Base-by-base conservation (phyloP, 2,329 filamentous ascomycete species). In the Exserohilum turcica region DNA sequence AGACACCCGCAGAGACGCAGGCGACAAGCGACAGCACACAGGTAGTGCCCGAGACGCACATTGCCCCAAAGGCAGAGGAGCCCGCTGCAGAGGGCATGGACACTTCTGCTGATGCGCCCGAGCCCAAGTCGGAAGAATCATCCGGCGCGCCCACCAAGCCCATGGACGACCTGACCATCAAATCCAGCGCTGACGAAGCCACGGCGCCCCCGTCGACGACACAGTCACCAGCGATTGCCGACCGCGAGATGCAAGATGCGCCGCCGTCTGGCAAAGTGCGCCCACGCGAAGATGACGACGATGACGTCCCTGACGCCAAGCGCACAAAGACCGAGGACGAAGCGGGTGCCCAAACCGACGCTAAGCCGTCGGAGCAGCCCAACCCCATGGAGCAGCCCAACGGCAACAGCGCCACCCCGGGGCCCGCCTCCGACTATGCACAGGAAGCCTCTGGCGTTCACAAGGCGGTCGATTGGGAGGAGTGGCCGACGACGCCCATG, bases 251-350 rank as follows among this genome's bases (percentile, higher is more conserved):
- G 74, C 64, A 68, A 39, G 75, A 77, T 49, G 73, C 72, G 35
- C 74, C 74, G 6, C 58, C 64, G 2, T 72, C 73, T n/a, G 73
- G 73, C 28, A 73, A 73, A 43, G 81, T 90, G 1, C 86, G 91
- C 9, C 88, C 87, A 61, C 87, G 92, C 12, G 64, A 66, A 40
- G 64, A 64, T 24, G 91, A 96, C 59, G 77, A 78, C 13, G 78
- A 79, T 1, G 77, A 77, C 15, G 78, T 70, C n/a, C 78, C 91
- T 59, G 88, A 47, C 13, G 84, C 91, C 1, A 97, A 97, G 79
- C 87, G 92, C 21, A 85, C 90, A 32, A 93, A 87, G 76, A 89
- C 90, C 0, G 88, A 89, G 16, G 67, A 67, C 15, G 69, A 61
- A 36, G 48, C 49, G 2, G 28, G 73, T 76, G 42, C 62, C 63